Percentiles rank a stretch among this genome's conserved stretches.
phyloP scores from a whole-genome alignment of 345 rosid genomes.

The Eucalyptus dawsonii region DNA sequence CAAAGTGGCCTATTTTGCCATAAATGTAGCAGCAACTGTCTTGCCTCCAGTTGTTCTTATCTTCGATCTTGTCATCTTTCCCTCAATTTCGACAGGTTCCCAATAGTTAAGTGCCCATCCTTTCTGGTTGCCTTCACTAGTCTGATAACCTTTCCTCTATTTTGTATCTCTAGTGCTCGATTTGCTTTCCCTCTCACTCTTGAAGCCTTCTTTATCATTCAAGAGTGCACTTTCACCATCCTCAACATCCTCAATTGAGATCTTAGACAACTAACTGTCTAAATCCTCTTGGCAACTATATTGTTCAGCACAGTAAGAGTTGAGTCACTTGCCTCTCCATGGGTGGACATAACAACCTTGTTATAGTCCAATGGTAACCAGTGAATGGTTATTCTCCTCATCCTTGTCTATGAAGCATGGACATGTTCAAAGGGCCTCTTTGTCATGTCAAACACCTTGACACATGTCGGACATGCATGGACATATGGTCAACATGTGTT shows the following conservation, averaged over 20 bases:
- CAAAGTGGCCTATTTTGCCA: neutral
- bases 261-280: neutral
- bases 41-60: neutral
- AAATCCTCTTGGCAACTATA: neutral
- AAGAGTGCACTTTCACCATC: neutral
- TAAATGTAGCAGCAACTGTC: neutral
- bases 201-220: neutral
- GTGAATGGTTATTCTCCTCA: neutral
- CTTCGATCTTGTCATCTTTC: neutral
- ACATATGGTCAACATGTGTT: no score
- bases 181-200: neutral
- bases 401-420: neutral
- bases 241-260: neutral
- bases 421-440: no score
- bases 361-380: neutral
- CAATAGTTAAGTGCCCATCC: neutral
- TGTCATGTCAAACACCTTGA: no score
- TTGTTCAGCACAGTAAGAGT: neutral
- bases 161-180: neutral
- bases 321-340: neutral
- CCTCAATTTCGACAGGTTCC: neutral
- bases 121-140: neutral
- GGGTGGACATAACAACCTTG: neutral
- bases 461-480: no score
- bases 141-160: neutral